A percentile compares a stretch with the other conserved stretches of the same genome.
phyloP scores from a whole-genome alignment of 352 stramenopile genomes.

The Phytophthora megakarya region DNA sequence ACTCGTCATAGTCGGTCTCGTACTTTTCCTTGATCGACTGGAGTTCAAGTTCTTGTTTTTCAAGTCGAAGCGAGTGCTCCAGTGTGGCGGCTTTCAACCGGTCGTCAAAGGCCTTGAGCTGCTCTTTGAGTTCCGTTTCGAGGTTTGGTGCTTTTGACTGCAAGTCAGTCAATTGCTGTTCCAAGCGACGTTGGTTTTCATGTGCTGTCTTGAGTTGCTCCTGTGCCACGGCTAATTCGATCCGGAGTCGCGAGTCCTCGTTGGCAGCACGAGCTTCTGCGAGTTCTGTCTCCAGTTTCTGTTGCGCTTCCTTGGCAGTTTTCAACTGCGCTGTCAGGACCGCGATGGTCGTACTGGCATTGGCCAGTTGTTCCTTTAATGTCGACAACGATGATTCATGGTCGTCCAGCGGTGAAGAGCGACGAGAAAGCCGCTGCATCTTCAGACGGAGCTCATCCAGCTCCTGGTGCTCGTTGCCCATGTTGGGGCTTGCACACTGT shows the following conservation, averaged over 20 bases:
- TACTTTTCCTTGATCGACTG: conserved; percentile 13
- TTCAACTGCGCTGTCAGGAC: conserved; percentile 16
- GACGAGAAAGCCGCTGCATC: not conserved
- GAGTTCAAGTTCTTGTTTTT: conserved; percentile 17
- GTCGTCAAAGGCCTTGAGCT: conserved; percentile 19
- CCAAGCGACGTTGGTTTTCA: conserved; percentile 4
- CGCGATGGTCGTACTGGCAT: conserved; percentile 14
- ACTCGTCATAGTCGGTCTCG: not conserved
- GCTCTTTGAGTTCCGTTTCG: conserved; percentile 16
- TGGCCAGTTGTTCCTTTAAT: conserved; percentile 1
- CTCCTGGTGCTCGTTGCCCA: conserved; percentile 6
- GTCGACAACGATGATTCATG: not conserved
- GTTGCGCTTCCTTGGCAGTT: conserved; percentile 1
- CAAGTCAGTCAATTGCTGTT: conserved; percentile 8
- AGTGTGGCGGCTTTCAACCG: conserved; percentile 7
- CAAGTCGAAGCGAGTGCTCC: conserved; percentile 10
- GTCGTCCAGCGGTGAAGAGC: not conserved
- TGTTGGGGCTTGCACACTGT: conserved; percentile 1
- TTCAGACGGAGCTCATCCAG: not conserved
- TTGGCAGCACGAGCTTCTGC: conserved; percentile 1
- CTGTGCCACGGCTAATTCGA: conserved; percentile 3
- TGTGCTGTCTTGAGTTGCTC: conserved; percentile 15
- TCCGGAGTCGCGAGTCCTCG: not conserved
- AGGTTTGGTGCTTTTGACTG: conserved; percentile 11
- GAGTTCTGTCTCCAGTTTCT: conserved; percentile 13